Base-by-base conservation (phyloP, 2,329 filamentous ascomycete genomes). In the Coleophoma crateriformis region DNA sequence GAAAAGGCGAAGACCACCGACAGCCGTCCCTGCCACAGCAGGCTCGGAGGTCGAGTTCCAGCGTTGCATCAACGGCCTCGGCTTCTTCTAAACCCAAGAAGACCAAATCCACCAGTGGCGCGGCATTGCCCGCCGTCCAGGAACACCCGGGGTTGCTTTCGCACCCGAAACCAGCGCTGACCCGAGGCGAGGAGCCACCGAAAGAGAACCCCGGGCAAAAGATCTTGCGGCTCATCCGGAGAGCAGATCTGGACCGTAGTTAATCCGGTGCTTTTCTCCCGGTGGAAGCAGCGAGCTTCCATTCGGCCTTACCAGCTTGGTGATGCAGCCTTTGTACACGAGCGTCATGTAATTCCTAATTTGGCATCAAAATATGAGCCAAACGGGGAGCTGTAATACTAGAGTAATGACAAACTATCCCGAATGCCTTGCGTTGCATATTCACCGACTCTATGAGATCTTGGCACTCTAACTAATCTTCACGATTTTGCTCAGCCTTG, bases 211-310 rank as follows among this genome's bases (percentile, higher is more conserved):
- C 27, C 11, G 55, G 54, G 13, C 52, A 54, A 38, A 60, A 50
- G 42, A 48, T 55, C 11, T 50, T 60, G 50, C 49, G 38, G 27
- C 47, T 56, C 1, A 48, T 61, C n/a, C 50, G 59, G 20, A 60
- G 54, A 34, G 59, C 59, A n/a, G 59, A 61, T 50, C n/a, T 61
- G 46, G 59, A 61, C 49, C 52, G 52, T 40, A 59, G 56, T 41
- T 61, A 46, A 4, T 3, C 6, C 6, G 49, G 44, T 43, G 48
- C 14, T 37, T 33, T 39, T 10, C n/a, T 39, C n/a, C 13, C n/a
- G 3, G 11, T 39, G 12, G 13, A 14, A 13, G 6, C 7, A 14
- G 37, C 37, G 13, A 15, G 7, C 10, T 12, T 12, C n/a, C 10
- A 39, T 4, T 39, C 7, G 27, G 27, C 27, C 27, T 27, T 4